Evolutionary conservation across 2,329 filamentous ascomycete species (phyloP), one percentile per base, ranked within the genome.

Genomic region (Dothistroma septosporum): DNA sequence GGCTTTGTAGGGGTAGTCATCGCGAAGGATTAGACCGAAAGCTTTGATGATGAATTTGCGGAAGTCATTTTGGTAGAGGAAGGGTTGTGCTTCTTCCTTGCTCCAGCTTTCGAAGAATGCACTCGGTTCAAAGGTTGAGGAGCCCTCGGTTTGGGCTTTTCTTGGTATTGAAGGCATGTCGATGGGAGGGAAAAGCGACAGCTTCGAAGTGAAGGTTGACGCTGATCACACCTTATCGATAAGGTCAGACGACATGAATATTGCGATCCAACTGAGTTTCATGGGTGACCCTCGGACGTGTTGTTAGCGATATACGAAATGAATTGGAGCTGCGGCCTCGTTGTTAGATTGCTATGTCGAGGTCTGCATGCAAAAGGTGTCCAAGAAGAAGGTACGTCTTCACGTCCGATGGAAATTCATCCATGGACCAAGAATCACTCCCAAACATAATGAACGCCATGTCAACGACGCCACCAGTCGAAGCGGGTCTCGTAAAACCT

Each of bases 1-100:
- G 14, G 82, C 82, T 60, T 78, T 76, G 65, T 84, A 84, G 22
- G 77, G 74, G 64, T 83, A 84, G 56, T 72, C 73, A 66, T 83
- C 81, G 33, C 73, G 69, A 0, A 67, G 61, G 5, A 75, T 73
- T 4, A 84, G 76, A 11, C 74, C 73, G 69, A 84, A 84, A 3
- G 79, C 75, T 48, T 75, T 71, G 58, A 76, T 72, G 63, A 83
- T 77, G 64, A 79, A 79, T 41, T 75, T 73, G 33, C 74, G 73
- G 55, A 84, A 76, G 59, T 80, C 75, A 66, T 80, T 75, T 56
- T 75, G 66, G 58, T 76, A 73, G 9, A 75, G 73, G 72, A 68
- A n/a, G 72, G 71, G 49, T 69, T 68, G 57, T 12, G 58, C 44
- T n/a, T 69, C 66, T 33, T 76, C 75, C 5, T 75, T 71, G 2